Evolutionary conservation across 257 asterid genomes (phyloP).

Genomic region (Handroanthus guayacan): DNA sequence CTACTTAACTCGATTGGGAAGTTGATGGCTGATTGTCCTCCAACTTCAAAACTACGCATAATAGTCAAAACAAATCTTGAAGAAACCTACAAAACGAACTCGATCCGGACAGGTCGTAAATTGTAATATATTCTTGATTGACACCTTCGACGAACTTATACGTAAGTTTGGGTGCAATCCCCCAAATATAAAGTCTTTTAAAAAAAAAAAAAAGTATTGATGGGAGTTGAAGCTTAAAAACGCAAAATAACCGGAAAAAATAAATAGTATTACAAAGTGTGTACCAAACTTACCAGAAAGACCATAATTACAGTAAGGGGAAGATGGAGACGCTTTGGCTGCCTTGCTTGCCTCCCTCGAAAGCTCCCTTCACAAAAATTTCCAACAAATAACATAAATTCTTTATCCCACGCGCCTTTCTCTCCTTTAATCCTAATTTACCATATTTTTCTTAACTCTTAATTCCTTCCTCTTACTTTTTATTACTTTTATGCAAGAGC

Average conservation of each 20-base stretch:
- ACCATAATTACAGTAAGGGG: slow-evolving; percentile 34
- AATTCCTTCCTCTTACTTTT: neutral
- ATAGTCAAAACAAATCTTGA: neutral
- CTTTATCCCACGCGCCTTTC: slow-evolving; percentile 25
- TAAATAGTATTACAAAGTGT: neutral
- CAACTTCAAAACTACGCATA: neutral
- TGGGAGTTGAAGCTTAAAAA: neutral
- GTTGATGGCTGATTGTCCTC: neutral
- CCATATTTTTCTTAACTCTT: neutral
- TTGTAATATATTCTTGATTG: no score
- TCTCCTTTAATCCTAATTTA: neutral
- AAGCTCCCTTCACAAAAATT: slow-evolving; percentile 41
- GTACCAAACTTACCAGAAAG: slow-evolving; percentile 46
- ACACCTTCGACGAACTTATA: no score
- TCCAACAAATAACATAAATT: slow-evolving; percentile 9
- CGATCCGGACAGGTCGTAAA: no score
- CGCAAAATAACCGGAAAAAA: neutral
- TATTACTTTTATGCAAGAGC: no score
- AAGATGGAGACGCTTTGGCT: slow-evolving; percentile 42
- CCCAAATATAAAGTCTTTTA: no score
- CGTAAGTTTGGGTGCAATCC: no score
- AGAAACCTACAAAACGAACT: neutral
- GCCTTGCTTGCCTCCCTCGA: slow-evolving; percentile 58
- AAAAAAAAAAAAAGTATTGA: no score
- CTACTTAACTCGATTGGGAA: neutral